Percentiles rank a stretch among this genome's conserved stretches.
Conservation (phyloP, 441 rosid genomes). For the Bocquillonia castaneifolia region DNA sequence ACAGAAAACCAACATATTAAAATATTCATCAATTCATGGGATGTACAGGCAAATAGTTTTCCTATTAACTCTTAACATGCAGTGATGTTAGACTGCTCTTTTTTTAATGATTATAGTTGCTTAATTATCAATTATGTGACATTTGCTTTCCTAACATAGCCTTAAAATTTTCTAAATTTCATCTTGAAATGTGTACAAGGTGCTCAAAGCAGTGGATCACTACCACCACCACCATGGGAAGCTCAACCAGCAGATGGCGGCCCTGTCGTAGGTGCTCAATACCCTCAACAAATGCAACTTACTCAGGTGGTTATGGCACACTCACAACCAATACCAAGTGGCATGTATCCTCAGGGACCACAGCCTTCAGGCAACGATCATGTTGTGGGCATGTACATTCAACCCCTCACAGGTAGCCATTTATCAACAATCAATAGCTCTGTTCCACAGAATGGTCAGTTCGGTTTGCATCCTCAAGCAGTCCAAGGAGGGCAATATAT, state of each 20-base stretch:
- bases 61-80: not conserved
- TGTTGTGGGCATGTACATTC: slow-evolving; percentile 61
- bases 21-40: not conserved
- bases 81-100: not conserved
- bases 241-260: slow-evolving; percentile 63
- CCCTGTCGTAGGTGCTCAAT: slow-evolving; percentile 53
- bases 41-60: not conserved
- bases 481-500: slow-evolving; percentile 50
- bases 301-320: slow-evolving; percentile 48
- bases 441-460: slow-evolving; percentile 35
- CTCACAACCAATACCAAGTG: slow-evolving; percentile 44
- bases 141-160: not conserved
- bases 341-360: slow-evolving; percentile 43
- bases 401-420: slow-evolving; percentile 40
- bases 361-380: slow-evolving; percentile 43
- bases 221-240: slow-evolving; percentile 99
- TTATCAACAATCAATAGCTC: slow-evolving; percentile 31
- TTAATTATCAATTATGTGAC: not conserved
- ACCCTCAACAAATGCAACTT: slow-evolving; percentile 57
- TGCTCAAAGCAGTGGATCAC: slow-evolving; percentile 48
- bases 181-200: slow-evolving; percentile 46
- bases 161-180: slow-evolving; percentile 10
- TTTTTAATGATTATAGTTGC: slow-evolving; percentile 4
- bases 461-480: slow-evolving; percentile 37
- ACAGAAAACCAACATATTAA: too few relatives aligned